phyloP scores from a whole-genome alignment of 768 basidiomycete species.

The Podaxis carcinomalis region DNA sequence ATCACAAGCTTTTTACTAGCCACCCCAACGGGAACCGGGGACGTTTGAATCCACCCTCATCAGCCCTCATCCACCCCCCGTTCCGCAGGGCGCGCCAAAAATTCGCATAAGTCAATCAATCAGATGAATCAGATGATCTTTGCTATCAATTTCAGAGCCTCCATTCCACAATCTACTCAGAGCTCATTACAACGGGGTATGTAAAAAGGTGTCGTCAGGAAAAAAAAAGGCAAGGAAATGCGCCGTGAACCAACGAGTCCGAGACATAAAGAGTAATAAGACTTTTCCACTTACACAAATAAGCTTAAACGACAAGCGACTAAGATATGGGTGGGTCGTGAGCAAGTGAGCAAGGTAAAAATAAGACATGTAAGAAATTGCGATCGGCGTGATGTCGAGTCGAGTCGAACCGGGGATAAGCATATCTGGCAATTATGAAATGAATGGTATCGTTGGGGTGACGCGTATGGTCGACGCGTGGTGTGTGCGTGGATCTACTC shows the following conservation, averaged over 20 bases:
- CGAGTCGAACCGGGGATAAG: neutral
- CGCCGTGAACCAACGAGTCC: neutral
- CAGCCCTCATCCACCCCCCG: neutral
- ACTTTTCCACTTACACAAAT: slow-evolving; percentile 7
- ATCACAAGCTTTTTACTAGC: neutral
- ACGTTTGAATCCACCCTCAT: neutral
- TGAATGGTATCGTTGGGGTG: neutral
- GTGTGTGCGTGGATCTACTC: neutral
- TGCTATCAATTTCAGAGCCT: neutral
- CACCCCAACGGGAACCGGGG: neutral
- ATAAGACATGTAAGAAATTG: neutral
- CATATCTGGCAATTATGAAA: neutral
- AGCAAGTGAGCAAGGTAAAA: neutral
- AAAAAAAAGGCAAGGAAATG: neutral
- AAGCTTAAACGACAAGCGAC: slow-evolving; percentile 2
- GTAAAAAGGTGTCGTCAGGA: neutral
- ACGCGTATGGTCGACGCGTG: neutral
- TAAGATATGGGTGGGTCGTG: neutral
- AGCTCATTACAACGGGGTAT: slow-evolving; percentile 8
- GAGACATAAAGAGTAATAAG: slow-evolving; percentile 3
- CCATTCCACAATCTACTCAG: neutral
- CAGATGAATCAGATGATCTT: neutral
- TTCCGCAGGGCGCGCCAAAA: neutral
- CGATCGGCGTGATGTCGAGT: neutral
- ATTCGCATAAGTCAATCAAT: neutral